A percentile compares a stretch with the other conserved stretches of the same genome.
Evolutionary conservation across 257 asterid species (phyloP).

Genomic region (Fraxinus quadrangulata): DNA sequence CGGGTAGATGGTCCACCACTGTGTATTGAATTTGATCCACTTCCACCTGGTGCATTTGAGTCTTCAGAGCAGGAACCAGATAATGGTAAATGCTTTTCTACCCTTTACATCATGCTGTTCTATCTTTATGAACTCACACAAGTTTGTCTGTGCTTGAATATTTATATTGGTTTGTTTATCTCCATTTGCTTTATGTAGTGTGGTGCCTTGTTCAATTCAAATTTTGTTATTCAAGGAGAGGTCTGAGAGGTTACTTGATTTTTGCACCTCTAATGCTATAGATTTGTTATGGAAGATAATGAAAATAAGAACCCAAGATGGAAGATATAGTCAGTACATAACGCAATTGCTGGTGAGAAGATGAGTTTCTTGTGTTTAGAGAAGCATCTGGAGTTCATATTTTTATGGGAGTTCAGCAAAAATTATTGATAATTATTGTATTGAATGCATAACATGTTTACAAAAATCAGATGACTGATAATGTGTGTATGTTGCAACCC

Average conservation of each 20-base stretch:
- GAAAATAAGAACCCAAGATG: background rate
- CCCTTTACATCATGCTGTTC: background rate
- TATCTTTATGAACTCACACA: background rate
- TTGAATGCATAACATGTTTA: background rate
- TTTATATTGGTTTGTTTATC: background rate
- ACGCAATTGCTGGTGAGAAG: background rate
- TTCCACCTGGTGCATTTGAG: constrained; percentile 87
- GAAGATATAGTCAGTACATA: background rate
- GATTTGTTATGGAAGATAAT: background rate
- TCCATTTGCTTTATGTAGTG: background rate
- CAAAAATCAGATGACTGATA: background rate
- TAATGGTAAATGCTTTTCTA: constrained; percentile 40
- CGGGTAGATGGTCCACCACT: constrained; percentile 87
- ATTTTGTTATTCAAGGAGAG: background rate
- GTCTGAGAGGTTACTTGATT: background rate
- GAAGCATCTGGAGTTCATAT: background rate
- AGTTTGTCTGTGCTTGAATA: background rate
- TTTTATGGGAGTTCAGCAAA: background rate
- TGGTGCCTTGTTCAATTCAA: background rate
- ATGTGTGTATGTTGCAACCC: background rate
- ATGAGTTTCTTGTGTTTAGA: background rate
- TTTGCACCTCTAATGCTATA: background rate
- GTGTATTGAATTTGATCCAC: constrained; percentile 78
- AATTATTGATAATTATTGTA: background rate
- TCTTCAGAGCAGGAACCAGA: constrained; percentile 41